Evolutionary conservation across 306 rosid genomes (phyloP), one percentile per base, ranked within the genome.

Genomic region (Citrullus mucosospermus): DNA sequence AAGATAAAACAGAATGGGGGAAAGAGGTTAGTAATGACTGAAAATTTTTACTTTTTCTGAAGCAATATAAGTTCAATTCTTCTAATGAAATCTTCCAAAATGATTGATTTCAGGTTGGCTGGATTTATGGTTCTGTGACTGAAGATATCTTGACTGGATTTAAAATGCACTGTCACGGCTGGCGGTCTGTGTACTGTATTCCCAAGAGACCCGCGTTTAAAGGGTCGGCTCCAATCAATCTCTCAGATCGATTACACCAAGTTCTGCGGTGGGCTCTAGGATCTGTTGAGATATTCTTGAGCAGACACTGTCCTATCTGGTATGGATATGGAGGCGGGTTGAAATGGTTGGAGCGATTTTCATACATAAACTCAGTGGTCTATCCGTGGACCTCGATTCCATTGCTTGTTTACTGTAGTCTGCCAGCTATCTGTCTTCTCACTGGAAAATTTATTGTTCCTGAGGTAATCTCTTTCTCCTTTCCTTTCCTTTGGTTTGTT

Each of bases 131-230:
- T 77, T 92, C 98, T 18, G 99, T 96, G 78, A 96, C 99, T 7
- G 99, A 96, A 83, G 99, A 96, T 85, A 96, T 96, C 85, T 88
- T 96, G 87, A 96, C 98, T 65, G 99, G 99, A 79, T 96, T 96
- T 79, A 96, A 96, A 87, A 96, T 96, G 99, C 99, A 96, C 59
- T 96, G 99, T 84, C 99, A 96, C 77, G 99, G 99, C 62, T 96
- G 99, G 99, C 87, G 96, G 69, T 96, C 99, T 28, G 98, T 96
- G 68, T 96, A 96, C 84, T 96, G 99, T 83, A 88, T 96, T 71
- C 99, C 99, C 16, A 90, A 88, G 79, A 84, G 84, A 39, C 88
- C 99, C 13, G 99, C 99, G 28, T 96, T 96, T 86, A 96, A 96
- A 80, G 99, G 99, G 36, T 96, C 99, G 4, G 98, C 99, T 71